Conservation (phyloP, 2,329 filamentous ascomycete species). For the Stachybotrys chartarum region DNA sequence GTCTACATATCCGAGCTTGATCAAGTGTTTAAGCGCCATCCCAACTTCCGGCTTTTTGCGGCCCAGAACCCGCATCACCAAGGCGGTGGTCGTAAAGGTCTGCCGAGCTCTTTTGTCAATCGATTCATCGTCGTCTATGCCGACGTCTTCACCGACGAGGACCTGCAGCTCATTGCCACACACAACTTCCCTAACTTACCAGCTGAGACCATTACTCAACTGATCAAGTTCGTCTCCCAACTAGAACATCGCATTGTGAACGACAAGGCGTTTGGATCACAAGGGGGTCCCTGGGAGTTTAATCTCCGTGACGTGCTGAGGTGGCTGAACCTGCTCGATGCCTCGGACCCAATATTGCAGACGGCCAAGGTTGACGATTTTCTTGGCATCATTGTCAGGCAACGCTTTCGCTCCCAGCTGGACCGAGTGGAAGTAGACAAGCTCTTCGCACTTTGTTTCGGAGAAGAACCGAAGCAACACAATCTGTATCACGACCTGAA, state of each 20-base stretch:
- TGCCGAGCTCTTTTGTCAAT: slow-evolving; percentile 95
- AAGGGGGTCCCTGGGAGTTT: slow-evolving; percentile 86
- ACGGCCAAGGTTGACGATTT: slow-evolving; percentile 63
- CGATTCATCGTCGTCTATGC: slow-evolving; percentile 97
- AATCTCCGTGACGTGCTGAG: slow-evolving; percentile 85
- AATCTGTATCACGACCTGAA: slow-evolving; percentile 68
- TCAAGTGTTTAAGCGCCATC: slow-evolving; percentile 85
- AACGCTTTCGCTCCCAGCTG: slow-evolving; percentile 69
- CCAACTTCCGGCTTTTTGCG: slow-evolving; percentile 88
- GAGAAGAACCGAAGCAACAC: slow-evolving; percentile 40
- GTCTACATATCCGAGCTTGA: slow-evolving; percentile 94
- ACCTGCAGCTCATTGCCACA: slow-evolving; percentile 74
- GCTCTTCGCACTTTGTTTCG: slow-evolving; percentile 62
- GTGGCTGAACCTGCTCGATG: slow-evolving; percentile 64
- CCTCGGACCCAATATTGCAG: slow-evolving; percentile 50
- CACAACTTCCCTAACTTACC: slow-evolving; percentile 65
- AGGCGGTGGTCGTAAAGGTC: slow-evolving; percentile 87
- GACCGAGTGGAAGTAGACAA: slow-evolving; percentile 61
- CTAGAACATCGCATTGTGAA: slow-evolving; percentile 66
- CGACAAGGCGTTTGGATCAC: slow-evolving; percentile 49
- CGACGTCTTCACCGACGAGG: slow-evolving; percentile 75
- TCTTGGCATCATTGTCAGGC: slow-evolving; percentile 73
- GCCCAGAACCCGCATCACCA: slow-evolving; percentile 98
- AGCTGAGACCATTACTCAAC: slow-evolving; percentile 49
- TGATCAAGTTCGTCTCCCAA: slow-evolving; percentile 76